Base-by-base conservation (phyloP, 371 early-diverging fungal genomes). In the Mortierella sp. region DNA sequence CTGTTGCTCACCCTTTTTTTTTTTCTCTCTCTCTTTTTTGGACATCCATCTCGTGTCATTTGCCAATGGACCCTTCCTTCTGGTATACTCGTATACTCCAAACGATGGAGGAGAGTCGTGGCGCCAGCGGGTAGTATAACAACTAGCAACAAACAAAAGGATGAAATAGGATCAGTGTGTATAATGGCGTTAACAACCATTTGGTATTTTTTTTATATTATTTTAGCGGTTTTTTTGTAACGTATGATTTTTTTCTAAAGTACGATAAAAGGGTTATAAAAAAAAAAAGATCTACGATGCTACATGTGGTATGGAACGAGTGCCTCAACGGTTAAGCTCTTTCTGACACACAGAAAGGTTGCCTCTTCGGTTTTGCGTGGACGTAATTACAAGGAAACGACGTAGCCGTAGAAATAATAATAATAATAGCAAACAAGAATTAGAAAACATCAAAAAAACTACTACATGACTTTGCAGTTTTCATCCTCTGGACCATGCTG, bases 381-480 rank as follows among this genome's bases (percentile, higher is more conserved):
- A 30, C 30, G 20, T 18, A 20, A 49, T 49, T 49, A 49, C 49
- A 20, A 49, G 43, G 43, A 40, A 40, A 40, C 5, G 43, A 49
- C 49, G 49, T 49, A 49, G 20, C 11, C 16, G 11, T 43, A 10
- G 43, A 16, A 9, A 12, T 9, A 9, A 40, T 40, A 40, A 40
- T 40, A 40, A 40, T n/a, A n/a, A n/a, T n/a, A n/a, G n/a, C n/a
- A 43, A 43, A 43, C 11, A 43, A 43, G 0, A 14, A 9, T 40
- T 9, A 8, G 9, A 14, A 43, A 14, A 20, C 2, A 20, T 49
- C 3, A 49, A 20, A 16, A 20, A 18, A 20, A 18, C 1, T 6
- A 55, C 45, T 76, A 76, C 77, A 76, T 76, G 68, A 76, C 77
- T 59, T 76, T 76, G 60, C 77, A 76, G 77, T 76, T 76, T 64